A percentile compares a stretch with the other conserved stretches of the same genome.
These are phyloP conservation scores for Pseudocercospora eumusae DNA, from an alignment of 2,329 filamentous ascomycete genomes.

Conservation along the genomic window DNA sequence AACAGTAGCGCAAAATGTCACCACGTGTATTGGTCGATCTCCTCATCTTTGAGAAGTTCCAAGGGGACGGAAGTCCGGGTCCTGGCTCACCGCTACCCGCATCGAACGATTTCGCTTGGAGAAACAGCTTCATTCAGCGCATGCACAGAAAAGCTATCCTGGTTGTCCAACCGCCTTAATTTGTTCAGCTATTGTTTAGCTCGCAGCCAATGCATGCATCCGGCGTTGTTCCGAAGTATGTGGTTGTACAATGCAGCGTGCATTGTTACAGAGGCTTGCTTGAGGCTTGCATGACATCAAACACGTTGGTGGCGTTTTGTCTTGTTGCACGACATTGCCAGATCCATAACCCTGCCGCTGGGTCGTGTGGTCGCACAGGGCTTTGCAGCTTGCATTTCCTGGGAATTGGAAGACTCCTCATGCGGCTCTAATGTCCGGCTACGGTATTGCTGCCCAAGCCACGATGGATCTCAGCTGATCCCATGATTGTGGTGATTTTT, in stretches of 20 bases:
- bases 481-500: not conserved
- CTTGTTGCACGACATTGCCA: constrained; percentile 16
- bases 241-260: constrained; percentile 7
- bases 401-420: constrained; percentile 2
- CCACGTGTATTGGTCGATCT: constrained; percentile 6
- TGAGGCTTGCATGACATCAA: constrained; percentile 16
- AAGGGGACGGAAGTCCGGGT: not conserved
- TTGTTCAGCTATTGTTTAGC: constrained; percentile 13
- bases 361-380: constrained; percentile 2
- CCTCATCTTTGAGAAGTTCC: constrained; percentile 1
- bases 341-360: not conserved
- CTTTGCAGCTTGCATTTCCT: constrained; percentile 13
- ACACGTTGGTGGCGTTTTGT: constrained; percentile 24
- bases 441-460: constrained; percentile 16
- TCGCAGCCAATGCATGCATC: constrained; percentile 8
- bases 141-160: constrained; percentile 9
- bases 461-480: constrained; percentile 1
- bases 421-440: constrained; percentile 11
- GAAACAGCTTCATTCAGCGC: constrained; percentile 4
- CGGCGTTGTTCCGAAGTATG: constrained; percentile 11
- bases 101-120: constrained; percentile 4
- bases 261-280: constrained; percentile 7
- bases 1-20: not conserved
- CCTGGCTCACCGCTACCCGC: constrained; percentile 12
- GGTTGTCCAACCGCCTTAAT: constrained; percentile 7